A percentile compares a stretch with the other conserved stretches of the same genome.
Evolutionary conservation across 352 stramenopile species (phyloP).

Genomic region (Albugo candida): DNA sequence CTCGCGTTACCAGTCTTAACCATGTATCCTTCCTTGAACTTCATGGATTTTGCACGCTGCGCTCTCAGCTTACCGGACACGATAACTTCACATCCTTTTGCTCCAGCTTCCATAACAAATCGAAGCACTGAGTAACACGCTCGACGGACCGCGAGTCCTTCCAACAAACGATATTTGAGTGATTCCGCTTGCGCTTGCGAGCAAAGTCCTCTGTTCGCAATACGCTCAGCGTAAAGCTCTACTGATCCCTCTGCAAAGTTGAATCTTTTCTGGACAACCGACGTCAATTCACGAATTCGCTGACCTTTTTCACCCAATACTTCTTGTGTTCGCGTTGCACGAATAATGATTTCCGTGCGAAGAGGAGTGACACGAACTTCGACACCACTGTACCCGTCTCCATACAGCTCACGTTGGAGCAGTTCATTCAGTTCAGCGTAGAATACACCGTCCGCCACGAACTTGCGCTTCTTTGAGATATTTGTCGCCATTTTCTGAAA

Average conservation of each 20-base stretch:
- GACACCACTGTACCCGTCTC: slow-evolving; percentile 96
- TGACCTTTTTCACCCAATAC: slow-evolving; percentile 99
- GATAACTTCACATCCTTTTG: slow-evolving; percentile 98
- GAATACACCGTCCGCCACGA: slow-evolving; percentile 99
- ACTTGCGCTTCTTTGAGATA: slow-evolving; percentile 99
- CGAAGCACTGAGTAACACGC: slow-evolving; percentile 98
- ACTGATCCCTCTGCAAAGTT: slow-evolving; percentile 89
- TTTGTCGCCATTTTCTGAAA: slow-evolving; percentile 57
- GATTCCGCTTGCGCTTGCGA: slow-evolving; percentile 97
- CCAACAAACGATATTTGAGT: slow-evolving; percentile 99
- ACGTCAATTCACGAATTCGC: slow-evolving; percentile 97
- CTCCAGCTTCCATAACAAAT: slow-evolving; percentile 98
- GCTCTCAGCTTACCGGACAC: slow-evolving; percentile 98
- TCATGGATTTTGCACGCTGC: slow-evolving; percentile 99
- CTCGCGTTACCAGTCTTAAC: slow-evolving; percentile 99
- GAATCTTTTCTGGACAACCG: slow-evolving; percentile 98
- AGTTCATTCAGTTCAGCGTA: slow-evolving; percentile 99
- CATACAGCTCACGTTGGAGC: slow-evolving; percentile 92
- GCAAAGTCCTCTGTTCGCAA: slow-evolving; percentile 96
- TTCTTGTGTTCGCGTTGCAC: slow-evolving; percentile 96
- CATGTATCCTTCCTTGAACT: slow-evolving; percentile 99
- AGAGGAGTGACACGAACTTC: slow-evolving; percentile 98
- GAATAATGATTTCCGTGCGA: slow-evolving; percentile 99
- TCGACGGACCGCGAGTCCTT: slow-evolving; percentile 93
- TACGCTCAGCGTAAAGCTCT: slow-evolving; percentile 97